These are phyloP conservation scores for Neurospora terricola DNA, from an alignment of 495 filamentous ascomycete genomes.

Conservation along the genomic window DNA sequence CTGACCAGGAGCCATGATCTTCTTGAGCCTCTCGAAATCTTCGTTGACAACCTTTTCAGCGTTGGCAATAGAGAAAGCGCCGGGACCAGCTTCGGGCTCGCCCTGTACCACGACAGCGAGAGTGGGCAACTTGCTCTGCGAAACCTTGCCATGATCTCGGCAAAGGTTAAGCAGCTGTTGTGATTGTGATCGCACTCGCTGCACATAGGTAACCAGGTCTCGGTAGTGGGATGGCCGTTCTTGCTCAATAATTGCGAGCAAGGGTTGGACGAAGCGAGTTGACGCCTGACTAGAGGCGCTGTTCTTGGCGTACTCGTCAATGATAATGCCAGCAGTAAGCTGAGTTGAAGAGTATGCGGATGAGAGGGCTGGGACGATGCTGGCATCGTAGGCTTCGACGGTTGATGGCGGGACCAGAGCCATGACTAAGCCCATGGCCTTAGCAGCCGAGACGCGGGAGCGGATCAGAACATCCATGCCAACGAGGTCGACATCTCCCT, in stretches of 20 bases:
- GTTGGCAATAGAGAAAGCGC: conserved; percentile 78
- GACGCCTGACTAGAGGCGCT: conserved; percentile 27
- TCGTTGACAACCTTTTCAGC: conserved; percentile 74
- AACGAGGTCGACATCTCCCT: conserved; percentile 89
- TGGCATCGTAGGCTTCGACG: conserved; percentile 42
- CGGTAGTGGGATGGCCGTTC: conserved; percentile 75
- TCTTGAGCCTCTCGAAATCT: conserved; percentile 83
- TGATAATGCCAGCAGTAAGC: conserved; percentile 68
- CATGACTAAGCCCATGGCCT: conserved; percentile 71
- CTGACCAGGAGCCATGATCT: conserved; percentile 69
- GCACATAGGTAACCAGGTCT: conserved; percentile 79
- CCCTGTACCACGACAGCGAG: conserved; percentile 89
- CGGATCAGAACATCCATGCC: conserved; percentile 79
- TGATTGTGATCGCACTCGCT: conserved; percentile 82
- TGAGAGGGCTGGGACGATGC: conserved; percentile 51
- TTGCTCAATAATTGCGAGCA: conserved; percentile 66
- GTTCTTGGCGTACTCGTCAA: conserved; percentile 77
- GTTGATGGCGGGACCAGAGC: conserved; percentile 43
- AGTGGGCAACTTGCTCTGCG: conserved; percentile 57
- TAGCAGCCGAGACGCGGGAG: conserved; percentile 76
- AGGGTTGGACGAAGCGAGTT: conserved; percentile 40
- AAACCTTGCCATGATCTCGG: conserved; percentile 72
- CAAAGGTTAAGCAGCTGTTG: conserved; percentile 82
- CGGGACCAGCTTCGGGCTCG: conserved; percentile 77
- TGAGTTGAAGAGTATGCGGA: conserved; percentile 77